Percentiles rank a stretch among this genome's conserved stretches.
Evolutionary conservation across 2,329 filamentous ascomycete species (phyloP).

Genomic region (Fusarium lyarnte): DNA sequence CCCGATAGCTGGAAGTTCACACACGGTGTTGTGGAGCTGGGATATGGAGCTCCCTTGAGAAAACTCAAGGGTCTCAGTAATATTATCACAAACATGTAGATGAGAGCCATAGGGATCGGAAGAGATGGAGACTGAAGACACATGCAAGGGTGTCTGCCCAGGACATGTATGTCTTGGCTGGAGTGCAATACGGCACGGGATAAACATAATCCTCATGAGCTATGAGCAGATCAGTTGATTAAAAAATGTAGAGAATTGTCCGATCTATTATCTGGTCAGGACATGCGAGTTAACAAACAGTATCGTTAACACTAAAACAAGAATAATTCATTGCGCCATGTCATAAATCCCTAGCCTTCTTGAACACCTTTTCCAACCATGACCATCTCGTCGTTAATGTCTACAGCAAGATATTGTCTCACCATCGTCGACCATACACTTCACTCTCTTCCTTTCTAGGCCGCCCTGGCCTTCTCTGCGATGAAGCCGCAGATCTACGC

Average conservation of each 20-base stretch:
- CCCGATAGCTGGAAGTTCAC: conserved; percentile 72
- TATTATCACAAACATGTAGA: conserved; percentile 56
- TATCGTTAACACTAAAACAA: not conserved
- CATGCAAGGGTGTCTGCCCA: not conserved
- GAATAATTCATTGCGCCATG: conserved; percentile 2
- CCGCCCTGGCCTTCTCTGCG: conserved; percentile 42
- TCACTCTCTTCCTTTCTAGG: conserved; percentile 34
- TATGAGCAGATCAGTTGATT: conserved; percentile 1
- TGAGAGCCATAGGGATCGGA: not conserved
- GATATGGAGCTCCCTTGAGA: conserved; percentile 59
- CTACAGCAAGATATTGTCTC: not conserved
- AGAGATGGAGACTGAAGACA: not conserved
- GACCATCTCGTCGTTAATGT: not conserved
- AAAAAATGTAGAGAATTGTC: not conserved
- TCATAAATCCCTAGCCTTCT: conserved; percentile 4
- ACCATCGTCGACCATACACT: conserved; percentile 35
- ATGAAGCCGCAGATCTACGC: conserved; percentile 35
- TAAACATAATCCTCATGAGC: not conserved
- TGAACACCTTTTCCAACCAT: conserved; percentile 4
- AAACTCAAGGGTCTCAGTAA: conserved; percentile 54
- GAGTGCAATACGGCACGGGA: not conserved
- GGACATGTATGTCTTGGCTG: not conserved
- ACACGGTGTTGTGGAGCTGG: conserved; percentile 68
- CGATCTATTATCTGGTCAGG: not conserved
- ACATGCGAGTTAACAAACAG: not conserved